Conservation (phyloP, 768 basidiomycete species). For the Suillus placidus region DNA sequence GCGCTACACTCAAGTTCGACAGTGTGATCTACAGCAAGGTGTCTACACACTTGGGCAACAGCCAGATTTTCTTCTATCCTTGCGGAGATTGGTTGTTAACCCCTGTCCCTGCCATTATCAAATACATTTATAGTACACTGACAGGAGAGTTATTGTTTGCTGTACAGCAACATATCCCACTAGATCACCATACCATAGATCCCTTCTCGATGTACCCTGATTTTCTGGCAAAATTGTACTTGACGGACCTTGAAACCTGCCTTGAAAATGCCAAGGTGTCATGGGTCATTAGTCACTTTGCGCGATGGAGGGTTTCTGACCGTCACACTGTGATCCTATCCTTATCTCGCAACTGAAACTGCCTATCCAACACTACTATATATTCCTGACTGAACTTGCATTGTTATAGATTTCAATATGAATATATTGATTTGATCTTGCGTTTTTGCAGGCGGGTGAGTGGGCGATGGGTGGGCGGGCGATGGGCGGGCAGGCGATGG, state of each 20-base stretch:
- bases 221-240: conserved; percentile 11
- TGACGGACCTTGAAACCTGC: not conserved
- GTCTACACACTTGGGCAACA: conserved; percentile 18
- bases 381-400: no score
- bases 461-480: no score
- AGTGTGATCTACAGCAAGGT: conserved; percentile 10
- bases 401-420: no score
- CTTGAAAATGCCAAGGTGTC: conserved; percentile 2
- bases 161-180: conserved; percentile 6
- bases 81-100: not conserved
- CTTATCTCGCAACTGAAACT: not conserved
- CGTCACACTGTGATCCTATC: not conserved
- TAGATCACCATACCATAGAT: not conserved
- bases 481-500: no score
- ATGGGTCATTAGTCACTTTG: conserved; percentile 14
- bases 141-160: conserved; percentile 1
- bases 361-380: no score
- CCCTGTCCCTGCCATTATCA: conserved; percentile 18
- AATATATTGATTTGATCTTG: no score
- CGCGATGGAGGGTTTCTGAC: conserved; percentile 10
- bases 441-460: no score
- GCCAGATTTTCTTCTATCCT: conserved; percentile 18
- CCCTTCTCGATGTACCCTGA: conserved; percentile 14
- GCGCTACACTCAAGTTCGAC: conserved; percentile 1
- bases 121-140: conserved; percentile 17